Conservation (phyloP, 305 asterid genomes). For the Fraxinus albicans region DNA sequence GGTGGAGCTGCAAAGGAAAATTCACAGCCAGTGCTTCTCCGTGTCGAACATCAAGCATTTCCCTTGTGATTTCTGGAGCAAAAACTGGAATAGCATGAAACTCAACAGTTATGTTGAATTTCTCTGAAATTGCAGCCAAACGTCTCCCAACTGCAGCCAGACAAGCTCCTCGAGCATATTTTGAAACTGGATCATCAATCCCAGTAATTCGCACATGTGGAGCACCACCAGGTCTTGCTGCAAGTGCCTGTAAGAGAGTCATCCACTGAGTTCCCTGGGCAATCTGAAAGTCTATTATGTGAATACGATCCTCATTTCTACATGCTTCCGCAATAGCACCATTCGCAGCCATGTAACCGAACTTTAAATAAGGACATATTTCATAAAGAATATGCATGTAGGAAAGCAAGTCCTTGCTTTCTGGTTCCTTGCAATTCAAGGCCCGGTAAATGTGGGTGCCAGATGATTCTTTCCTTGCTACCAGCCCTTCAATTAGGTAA, state of each 20-base stretch:
- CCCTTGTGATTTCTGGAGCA: conserved; percentile 44
- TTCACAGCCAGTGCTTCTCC: conserved; percentile 67
- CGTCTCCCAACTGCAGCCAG: conserved; percentile 41
- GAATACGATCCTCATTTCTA: conserved; percentile 58
- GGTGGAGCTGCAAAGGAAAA: conserved; percentile 65
- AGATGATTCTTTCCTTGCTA: conserved; percentile 59
- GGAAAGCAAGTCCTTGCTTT: conserved; percentile 54
- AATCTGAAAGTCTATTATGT: conserved; percentile 65
- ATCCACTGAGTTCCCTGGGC: conserved; percentile 74
- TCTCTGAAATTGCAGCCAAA: conserved; percentile 49
- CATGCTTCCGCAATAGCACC: conserved; percentile 76
- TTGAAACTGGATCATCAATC: conserved; percentile 58
- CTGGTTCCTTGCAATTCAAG: conserved; percentile 54
- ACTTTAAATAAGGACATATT: conserved; percentile 61
- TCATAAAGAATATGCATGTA: conserved; percentile 67
- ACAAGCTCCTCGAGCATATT: conserved; percentile 59
- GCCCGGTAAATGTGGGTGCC: conserved; percentile 55
- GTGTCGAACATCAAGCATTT: conserved; percentile 35
- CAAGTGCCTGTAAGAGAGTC: conserved; percentile 74
- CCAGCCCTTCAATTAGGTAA: conserved; percentile 60
- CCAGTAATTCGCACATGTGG: conserved; percentile 72
- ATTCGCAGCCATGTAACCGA: conserved; percentile 78
- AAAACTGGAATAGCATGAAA: conserved; percentile 61
- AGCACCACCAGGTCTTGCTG: conserved; percentile 64
- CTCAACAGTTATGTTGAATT: conserved; percentile 68